Evolutionary conservation across 805 yeast species (phyloP).

Genomic region (Sugiyamaella boreocaroliniensis): DNA sequence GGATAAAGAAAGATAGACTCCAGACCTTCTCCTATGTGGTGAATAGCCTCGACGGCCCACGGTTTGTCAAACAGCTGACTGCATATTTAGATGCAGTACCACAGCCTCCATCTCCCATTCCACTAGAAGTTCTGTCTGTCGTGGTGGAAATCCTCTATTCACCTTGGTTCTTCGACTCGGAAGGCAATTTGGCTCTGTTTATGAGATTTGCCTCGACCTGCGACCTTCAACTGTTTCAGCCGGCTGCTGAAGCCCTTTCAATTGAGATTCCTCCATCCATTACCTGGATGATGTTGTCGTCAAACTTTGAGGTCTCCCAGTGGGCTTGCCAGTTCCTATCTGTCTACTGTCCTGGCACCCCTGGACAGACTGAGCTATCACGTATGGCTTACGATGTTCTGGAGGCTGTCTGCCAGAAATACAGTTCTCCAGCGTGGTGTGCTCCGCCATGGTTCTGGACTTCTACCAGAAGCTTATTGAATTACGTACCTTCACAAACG

Average conservation of each 20-base stretch:
- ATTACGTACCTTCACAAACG: not conserved
- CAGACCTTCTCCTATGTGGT: not conserved
- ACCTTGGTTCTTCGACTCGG: not conserved
- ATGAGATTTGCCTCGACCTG: not conserved
- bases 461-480: not conserved
- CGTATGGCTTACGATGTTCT: not conserved
- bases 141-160: not conserved
- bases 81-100: not conserved
- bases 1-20: not conserved
- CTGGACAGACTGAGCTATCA: not conserved
- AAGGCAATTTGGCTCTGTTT: not conserved
- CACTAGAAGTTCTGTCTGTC: not conserved
- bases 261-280: not conserved
- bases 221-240: not conserved
- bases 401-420: not conserved
- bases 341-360: not conserved
- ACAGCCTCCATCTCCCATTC: not conserved
- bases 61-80: not conserved
- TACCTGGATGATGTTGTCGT: not conserved
- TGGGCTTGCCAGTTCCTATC: not conserved
- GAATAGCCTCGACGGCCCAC: not conserved
- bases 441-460: not conserved
- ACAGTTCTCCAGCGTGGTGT: not conserved
- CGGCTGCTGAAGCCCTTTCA: not conserved
- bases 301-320: not conserved